Evolutionary conservation across 345 rosid genomes (phyloP), one percentile per base, ranked within the genome.

Genomic region (Sisymbrium altissimum): DNA sequence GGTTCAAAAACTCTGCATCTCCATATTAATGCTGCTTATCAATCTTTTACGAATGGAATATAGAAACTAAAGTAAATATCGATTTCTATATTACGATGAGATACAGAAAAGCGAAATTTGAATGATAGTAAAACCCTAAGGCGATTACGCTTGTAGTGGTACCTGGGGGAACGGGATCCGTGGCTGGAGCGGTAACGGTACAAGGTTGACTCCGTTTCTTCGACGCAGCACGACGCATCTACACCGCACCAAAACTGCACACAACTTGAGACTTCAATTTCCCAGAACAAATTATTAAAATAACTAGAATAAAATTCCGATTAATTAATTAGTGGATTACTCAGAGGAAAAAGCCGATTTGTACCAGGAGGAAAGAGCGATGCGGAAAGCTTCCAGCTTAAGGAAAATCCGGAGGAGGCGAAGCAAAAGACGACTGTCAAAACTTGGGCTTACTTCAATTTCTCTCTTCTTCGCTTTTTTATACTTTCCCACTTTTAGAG

Each of bases 101-200:
- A n/a, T n/a, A n/a, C n/a, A n/a, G n/a, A n/a, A n/a, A n/a, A n/a
- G n/a, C n/a, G n/a, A n/a, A n/a, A n/a, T n/a, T n/a, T n/a, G n/a
- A n/a, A n/a, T n/a, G n/a, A n/a, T n/a, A n/a, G n/a, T n/a, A n/a
- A n/a, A n/a, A n/a, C n/a, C n/a, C n/a, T n/a, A n/a, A n/a, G n/a
- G n/a, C n/a, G n/a, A n/a, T n/a, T n/a, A n/a, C n/a, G n/a, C n/a
- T n/a, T n/a, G n/a, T n/a, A n/a, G n/a, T n/a, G n/a, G n/a, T n/a
- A 89, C 99, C 93, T 67, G 96, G 84, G 79, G 97, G 93, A 67
- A 86, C 85, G 81, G 85, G 96, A 88, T 90, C 97, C 76, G 93
- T 55, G 58, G 91, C 79, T 11, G 96, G 76, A 73, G 84, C 71
- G 70, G 83, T 54, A 66, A 85, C 70, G 21, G 88, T 74, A 46